Evolutionary conservation across 352 stramenopile genomes (phyloP), one percentile per base, ranked within the genome.

Genomic region (Phytopythium montanum): DNA sequence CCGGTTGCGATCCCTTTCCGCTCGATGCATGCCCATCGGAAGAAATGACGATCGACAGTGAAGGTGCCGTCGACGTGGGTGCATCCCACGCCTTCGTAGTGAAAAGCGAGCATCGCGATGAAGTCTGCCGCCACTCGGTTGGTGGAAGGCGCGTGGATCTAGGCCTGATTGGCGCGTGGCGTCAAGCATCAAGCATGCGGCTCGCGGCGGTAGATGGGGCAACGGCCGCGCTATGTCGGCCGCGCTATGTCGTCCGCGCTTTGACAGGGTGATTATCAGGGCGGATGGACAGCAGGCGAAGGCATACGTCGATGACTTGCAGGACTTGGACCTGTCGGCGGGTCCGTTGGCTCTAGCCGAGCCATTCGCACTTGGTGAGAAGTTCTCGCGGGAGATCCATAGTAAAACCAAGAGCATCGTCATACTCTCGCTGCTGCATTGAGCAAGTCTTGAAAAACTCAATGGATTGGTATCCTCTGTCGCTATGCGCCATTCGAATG

Each of bases 121-220:
- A 23, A 51, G 44, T 13, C 25, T 14, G n/a, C 28, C 14, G 28
- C 48, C 12, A 19, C 48, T 41, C 44, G 48, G 48, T 54, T 54
- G 48, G 48, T 39, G 19, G 48, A 39, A 39, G 31, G 48, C 48
- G 48, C 48, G 48, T 54, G 48, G 48, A 28, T 54, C 48, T 54
- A 9, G 6, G 19, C 48, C 26, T 54, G 48, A 54, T 54, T 54
- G 48, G 48, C 28, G 26, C 28, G 28, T 41, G 48, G 48, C 48
- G 48, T 13, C 48, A 54, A 39, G 48, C 31, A 9, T 13, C 48
- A 54, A 39, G 48, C 31, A 9, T 18, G 26, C 48, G 48, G 18
- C 28, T 18, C 8, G 25, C 46, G 8, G 26, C 25, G 46, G 13
- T 13, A 21, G 46, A 54, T 38, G 26, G 26, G 19, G 14, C 42